Conservation (phyloP, 805 yeast genomes). For the Wickerhamiella occidentalis region DNA sequence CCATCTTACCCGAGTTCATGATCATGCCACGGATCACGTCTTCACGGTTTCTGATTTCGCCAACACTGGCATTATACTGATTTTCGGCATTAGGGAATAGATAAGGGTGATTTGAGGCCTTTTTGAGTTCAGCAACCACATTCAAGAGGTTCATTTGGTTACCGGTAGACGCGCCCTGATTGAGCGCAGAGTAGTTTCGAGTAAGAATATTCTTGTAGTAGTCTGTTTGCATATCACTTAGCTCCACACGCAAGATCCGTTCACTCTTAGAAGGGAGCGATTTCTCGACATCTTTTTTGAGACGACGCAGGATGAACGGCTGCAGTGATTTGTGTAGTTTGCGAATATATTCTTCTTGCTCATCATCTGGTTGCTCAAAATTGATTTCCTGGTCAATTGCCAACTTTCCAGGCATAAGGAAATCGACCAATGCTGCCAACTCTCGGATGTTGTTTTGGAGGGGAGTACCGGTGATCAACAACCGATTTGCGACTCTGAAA, state of each 20-base stretch:
- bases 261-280: conserved; percentile 93
- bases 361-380: conserved; percentile 75
- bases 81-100: conserved; percentile 88
- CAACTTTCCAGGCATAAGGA: conserved; percentile 90
- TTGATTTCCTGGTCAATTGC: conserved; percentile 89
- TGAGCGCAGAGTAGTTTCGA: conserved; percentile 81
- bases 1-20: conserved; percentile 99
- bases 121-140: conserved; percentile 89
- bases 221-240: conserved; percentile 89
- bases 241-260: conserved; percentile 85
- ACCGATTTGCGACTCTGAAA: conserved; percentile 71
- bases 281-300: conserved; percentile 95
- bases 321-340: conserved; percentile 73
- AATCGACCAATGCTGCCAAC: conserved; percentile 86
- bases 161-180: conserved; percentile 64
- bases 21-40: conserved; percentile 77
- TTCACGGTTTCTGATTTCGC: conserved; percentile 50
- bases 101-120: conserved; percentile 96
- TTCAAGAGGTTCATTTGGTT: conserved; percentile 78
- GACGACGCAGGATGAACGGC: conserved; percentile 83
- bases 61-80: conserved; percentile 40
- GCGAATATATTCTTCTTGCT: conserved; percentile 80
- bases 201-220: conserved; percentile 90
- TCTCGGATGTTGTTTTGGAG: conserved; percentile 92
- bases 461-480: conserved; percentile 96